phyloP scores from a whole-genome alignment of 768 basidiomycete genomes.

The Suillus subluteus region DNA sequence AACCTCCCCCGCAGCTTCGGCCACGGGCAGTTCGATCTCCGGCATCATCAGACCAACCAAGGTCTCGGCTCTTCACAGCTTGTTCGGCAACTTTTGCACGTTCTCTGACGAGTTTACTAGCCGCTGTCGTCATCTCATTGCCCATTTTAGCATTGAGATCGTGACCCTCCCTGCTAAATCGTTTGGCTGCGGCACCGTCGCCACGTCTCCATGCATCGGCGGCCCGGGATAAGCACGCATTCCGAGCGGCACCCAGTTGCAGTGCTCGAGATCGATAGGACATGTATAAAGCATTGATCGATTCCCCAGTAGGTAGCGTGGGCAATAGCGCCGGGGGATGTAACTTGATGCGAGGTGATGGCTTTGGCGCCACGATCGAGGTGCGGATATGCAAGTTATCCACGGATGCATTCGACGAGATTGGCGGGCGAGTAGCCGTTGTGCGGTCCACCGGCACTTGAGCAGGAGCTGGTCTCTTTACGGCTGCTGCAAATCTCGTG shows the following conservation, averaged over 20 bases:
- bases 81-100: slow-evolving; percentile 76
- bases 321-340: slow-evolving; percentile 84
- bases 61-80: slow-evolving; percentile 71
- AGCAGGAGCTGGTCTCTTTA: slow-evolving; percentile 63
- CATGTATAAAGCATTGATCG: slow-evolving; percentile 84
- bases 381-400: slow-evolving; percentile 67
- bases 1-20: slow-evolving; percentile 73
- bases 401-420: slow-evolving; percentile 52
- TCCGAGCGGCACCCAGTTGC: slow-evolving; percentile 91
- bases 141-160: slow-evolving; percentile 93
- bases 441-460: slow-evolving; percentile 40
- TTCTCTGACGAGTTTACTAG: slow-evolving; percentile 83
- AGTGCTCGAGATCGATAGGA: slow-evolving; percentile 85
- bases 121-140: slow-evolving; percentile 82
- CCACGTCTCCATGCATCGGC: slow-evolving; percentile 96
- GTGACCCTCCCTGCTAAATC: slow-evolving; percentile 92
- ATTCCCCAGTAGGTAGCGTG: slow-evolving; percentile 84
- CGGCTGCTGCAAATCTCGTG: slow-evolving; percentile 88
- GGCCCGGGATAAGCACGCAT: slow-evolving; percentile 91
- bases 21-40: slow-evolving; percentile 78
- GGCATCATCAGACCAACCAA: slow-evolving; percentile 81
- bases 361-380: slow-evolving; percentile 75
- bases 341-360: slow-evolving; percentile 85
- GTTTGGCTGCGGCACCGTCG: slow-evolving; percentile 93
- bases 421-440: slow-evolving; percentile 54